A percentile compares a stretch with the other conserved stretches of the same genome.
Evolutionary conservation across 2,329 filamentous ascomycete genomes (phyloP).

Genomic region (Pseudofabraea citricarpa): DNA sequence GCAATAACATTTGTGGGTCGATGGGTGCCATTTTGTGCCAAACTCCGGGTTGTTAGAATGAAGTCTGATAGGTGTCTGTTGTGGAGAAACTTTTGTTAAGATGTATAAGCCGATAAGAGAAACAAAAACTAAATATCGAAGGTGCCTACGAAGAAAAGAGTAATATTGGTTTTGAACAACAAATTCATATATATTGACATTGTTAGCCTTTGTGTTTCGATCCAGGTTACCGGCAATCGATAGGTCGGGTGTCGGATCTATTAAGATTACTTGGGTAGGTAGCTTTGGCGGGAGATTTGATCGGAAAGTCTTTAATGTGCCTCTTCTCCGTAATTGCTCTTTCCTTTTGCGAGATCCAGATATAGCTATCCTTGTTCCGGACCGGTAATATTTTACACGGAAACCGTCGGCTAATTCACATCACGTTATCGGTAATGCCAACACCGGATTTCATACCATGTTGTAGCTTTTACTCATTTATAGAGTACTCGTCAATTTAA

Average conservation of each 20-base stretch:
- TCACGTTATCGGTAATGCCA: background rate
- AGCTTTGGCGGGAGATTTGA: background rate
- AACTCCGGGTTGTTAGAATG: background rate
- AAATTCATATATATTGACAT: background rate
- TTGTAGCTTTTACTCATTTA: too few species aligned
- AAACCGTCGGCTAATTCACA: background rate
- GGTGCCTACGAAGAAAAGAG: too few species aligned
- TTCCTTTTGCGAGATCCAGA: too few species aligned
- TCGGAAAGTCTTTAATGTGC: background rate
- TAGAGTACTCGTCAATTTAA: too few species aligned
- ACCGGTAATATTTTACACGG: too few species aligned
- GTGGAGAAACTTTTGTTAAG: background rate
- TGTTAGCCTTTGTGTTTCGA: background rate
- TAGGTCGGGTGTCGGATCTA: background rate
- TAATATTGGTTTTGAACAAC: too few species aligned
- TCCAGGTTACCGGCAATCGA: background rate
- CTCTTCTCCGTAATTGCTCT: background rate
- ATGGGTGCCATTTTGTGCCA: background rate
- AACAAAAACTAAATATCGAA: too few species aligned
- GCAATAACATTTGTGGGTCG: too few species aligned
- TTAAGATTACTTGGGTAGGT: too few species aligned
- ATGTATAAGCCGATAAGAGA: background rate
- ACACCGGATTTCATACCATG: background rate
- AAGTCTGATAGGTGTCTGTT: too few species aligned
- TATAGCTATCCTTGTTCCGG: background rate